Percentiles rank a stretch among this genome's conserved stretches.
Evolutionary conservation across 2,329 filamentous ascomycete genomes (phyloP).

Genomic region (Rhynchosporium agropyri): DNA sequence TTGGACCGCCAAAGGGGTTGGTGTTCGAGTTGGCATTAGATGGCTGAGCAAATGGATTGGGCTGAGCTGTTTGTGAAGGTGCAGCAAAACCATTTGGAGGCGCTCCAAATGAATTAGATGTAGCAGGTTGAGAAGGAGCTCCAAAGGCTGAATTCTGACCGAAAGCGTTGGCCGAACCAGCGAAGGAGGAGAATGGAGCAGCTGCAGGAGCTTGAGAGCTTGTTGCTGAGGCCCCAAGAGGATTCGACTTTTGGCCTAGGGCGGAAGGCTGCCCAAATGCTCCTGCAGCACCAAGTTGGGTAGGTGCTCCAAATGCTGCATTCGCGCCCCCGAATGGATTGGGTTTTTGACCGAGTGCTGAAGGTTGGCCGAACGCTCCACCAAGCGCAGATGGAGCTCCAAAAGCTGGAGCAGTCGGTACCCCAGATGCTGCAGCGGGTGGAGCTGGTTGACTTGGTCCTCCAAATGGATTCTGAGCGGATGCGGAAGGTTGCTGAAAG

Average conservation of each 20-base stretch:
- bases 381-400: background rate
- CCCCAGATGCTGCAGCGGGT: slow-evolving; percentile 23
- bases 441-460: slow-evolving; percentile 24
- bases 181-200: slow-evolving; percentile 23
- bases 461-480: slow-evolving; percentile 46
- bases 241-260: slow-evolving; percentile 31
- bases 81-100: slow-evolving; percentile 12
- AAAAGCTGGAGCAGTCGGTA: slow-evolving; percentile 30
- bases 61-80: slow-evolving; percentile 22
- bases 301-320: slow-evolving; percentile 25
- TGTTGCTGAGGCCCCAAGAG: slow-evolving; percentile 31
- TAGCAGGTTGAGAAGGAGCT: slow-evolving; percentile 41
- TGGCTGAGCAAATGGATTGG: slow-evolving; percentile 43
- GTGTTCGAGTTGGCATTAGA: slow-evolving; percentile 13
- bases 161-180: slow-evolving; percentile 37
- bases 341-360: slow-evolving; percentile 23
- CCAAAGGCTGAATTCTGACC: slow-evolving; percentile 36
- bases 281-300: slow-evolving; percentile 41
- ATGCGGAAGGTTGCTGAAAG: slow-evolving; percentile 26
- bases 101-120: slow-evolving; percentile 49
- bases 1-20: slow-evolving; percentile 42
- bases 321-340: slow-evolving; percentile 43
- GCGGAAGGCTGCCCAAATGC: slow-evolving; percentile 21
- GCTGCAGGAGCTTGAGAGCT: slow-evolving; percentile 12
- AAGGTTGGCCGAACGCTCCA: slow-evolving; percentile 15